These are phyloP conservation scores for Lachnellula willkommii DNA, from an alignment of 2,329 filamentous ascomycete genomes.

Conservation along the genomic window DNA sequence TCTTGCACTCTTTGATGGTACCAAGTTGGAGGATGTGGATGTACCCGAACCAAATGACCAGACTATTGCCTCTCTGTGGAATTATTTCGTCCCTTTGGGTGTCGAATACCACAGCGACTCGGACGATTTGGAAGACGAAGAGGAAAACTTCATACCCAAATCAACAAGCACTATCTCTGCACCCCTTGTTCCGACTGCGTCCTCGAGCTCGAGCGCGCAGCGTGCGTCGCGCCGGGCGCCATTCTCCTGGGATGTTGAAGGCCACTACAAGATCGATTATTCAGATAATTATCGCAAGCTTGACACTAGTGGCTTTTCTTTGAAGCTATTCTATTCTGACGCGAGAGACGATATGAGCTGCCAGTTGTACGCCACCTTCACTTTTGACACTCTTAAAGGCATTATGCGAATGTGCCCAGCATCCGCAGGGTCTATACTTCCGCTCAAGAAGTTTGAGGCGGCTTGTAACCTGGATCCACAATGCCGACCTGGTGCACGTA, in stretches of 20 bases:
- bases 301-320: background rate
- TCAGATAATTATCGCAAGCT: background rate
- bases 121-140: constrained; percentile 3
- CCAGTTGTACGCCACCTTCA: background rate
- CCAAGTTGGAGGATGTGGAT: background rate
- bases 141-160: background rate
- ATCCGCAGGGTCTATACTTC: background rate
- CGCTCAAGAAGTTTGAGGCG: background rate
- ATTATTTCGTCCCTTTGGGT: background rate
- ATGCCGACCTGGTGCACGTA: background rate
- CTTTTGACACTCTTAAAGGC: background rate
- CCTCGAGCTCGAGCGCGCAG: background rate
- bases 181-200: background rate
- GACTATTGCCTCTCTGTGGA: background rate
- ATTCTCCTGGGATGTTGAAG: background rate
- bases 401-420: background rate
- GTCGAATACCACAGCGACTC: background rate
- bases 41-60: background rate
- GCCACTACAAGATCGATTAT: background rate
- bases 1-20: background rate
- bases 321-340: background rate
- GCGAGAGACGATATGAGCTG: background rate
- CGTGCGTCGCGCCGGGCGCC: too few relatives aligned
- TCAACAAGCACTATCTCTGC: background rate
- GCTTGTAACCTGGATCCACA: background rate